Evolutionary conservation across 805 yeast genomes (phyloP), one percentile per base, ranked within the genome.

Genomic region (Groenewaldozyma salmanticensis): DNA sequence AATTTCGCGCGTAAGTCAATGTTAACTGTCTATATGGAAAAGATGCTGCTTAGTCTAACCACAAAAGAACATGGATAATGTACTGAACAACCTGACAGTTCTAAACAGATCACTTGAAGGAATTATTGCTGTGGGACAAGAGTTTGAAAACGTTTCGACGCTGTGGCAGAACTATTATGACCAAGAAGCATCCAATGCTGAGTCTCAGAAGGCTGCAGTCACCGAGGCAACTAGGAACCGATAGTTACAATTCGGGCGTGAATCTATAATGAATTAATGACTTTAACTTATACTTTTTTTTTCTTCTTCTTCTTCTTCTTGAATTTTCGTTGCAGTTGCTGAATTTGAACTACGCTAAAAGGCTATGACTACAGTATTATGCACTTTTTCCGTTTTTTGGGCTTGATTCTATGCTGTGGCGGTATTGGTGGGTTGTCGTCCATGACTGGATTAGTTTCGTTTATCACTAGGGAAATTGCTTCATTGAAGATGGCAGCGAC

Each of bases 61-160:
- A 34, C 33, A 18, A 21, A 16, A 49, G 59, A 58, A 53, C 7
- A 70, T 81, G 72, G 86, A 79, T 50, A 70, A 79, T 0, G 81
- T 81, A 4, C 64, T 80, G 39, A 67, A 74, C 51, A 78, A 78
- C 49, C 58, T 82, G 43, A 80, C 79, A 49, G 70, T 77, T 17
- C 62, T 82, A 44, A 81, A 81, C 54, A 67, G 85, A 34, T 72
- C 87, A 0, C 60, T 82, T 39, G 81, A 79, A 49, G 77, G 74
- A 33, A 72, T 78, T 2, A 70, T 80, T 13, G 79, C 81, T 18
- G 84, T 82, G 2, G 88, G 92, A 1, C 76, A 77, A 52, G 88
- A 80, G 45, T 82, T 81, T 51, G 83, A 81, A 43, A 72, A 74
- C 38, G 83, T 81, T 13, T 72, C 87, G 2, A 61, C 68, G n/a